Base-by-base conservation (phyloP, 75 land plant species). In the Picea sitchensis region DNA sequence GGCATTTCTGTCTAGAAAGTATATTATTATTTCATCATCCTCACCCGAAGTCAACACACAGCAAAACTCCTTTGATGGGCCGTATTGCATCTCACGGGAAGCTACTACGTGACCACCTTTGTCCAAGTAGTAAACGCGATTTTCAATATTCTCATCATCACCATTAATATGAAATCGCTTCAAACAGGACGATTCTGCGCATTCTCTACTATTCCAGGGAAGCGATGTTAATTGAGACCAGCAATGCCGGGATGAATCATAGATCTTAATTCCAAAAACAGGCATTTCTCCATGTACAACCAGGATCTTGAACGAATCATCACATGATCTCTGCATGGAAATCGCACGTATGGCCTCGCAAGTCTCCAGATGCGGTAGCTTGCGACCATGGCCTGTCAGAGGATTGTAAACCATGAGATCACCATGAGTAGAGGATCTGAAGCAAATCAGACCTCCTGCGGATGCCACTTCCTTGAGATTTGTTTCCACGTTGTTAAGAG, bases 361-460 rank as follows among this genome's bases (percentile, higher is more conserved):
- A 14, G 34, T 47, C 59, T 54, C 67, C 76, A 86, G 74, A 8
- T 80, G 65, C 14, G 96, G 88, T n/a, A 91, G 84, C 4, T 84
- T 82, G 23, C 84, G 87, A 80, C 86, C 81, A 3, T 77, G 73
- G 13, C 82, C 84, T 2, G 88, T 87, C 18, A 91, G 61, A 1
- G 91, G 95, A 75, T 91, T 93, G 86, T 81, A 80, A 51, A 89
- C 84, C 13, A 86, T 65, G 63, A 87, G 82, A 13, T 85, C 75
- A 0, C 89, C 93, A 15, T 77, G 71, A 8, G 77, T 51, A 2
- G 82, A 36, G 2, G 38, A 73, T 3, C 82, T 63, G 83, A 88
- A 93, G 62, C 95, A 89, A 38, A 93, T 67, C 26, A 93, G 62
- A 0, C 95, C 95, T 2, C 84, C 87, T 20, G 93, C 65, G 20